These are phyloP conservation scores for Solanum chilense DNA, from an alignment of 257 asterid genomes.

Conservation along the genomic window DNA sequence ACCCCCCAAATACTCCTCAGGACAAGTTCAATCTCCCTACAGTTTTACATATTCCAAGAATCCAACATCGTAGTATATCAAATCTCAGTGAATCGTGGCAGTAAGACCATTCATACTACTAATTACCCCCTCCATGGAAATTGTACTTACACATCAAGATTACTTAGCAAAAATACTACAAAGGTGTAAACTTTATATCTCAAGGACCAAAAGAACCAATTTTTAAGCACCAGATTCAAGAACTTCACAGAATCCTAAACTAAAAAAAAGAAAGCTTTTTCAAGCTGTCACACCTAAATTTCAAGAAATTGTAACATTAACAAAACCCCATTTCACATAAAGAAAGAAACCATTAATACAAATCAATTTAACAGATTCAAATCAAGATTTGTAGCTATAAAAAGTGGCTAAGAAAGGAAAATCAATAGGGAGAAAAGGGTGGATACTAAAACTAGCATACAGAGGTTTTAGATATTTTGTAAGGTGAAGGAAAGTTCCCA, in stretches of 20 bases:
- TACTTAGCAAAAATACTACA: neutral
- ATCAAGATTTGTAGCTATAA: neutral
- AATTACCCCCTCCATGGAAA: neutral
- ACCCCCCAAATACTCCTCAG: neutral
- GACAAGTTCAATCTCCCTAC: neutral
- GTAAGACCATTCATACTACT: neutral
- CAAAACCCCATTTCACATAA: neutral
- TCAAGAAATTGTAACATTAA: neutral
- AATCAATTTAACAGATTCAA: neutral
- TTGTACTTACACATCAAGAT: neutral
- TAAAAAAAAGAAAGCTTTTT: neutral
- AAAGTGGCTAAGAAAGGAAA: neutral
- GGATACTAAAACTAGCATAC: neutral
- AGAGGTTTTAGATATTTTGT: neutral
- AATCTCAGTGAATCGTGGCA: neutral
- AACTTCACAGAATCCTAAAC: neutral
- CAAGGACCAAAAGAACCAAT: neutral
- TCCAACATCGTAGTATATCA: constrained; percentile 3
- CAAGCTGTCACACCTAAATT: neutral
- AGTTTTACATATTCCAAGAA: constrained; percentile 1
- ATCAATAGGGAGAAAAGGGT: neutral
- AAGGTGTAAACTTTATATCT: neutral
- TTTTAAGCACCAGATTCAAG: neutral
- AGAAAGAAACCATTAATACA: neutral
- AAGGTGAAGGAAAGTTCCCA: neutral